Evolutionary conservation across 306 rosid species (phyloP).

Genomic region (Quercus dentata): DNA sequence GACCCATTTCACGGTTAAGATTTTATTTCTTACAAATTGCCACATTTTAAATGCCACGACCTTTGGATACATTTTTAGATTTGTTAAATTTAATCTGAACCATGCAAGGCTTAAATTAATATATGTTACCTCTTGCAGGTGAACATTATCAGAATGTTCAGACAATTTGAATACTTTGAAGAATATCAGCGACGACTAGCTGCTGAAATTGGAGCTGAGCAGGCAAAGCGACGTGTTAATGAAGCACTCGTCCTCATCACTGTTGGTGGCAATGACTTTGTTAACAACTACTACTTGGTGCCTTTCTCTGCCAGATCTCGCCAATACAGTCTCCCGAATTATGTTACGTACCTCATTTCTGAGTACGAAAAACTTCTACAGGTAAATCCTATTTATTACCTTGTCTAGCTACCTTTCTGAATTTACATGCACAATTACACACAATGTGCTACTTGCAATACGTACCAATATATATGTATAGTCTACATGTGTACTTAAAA

Average conservation of each 20-base stretch:
- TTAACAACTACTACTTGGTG: constrained; percentile 71
- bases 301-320: constrained; percentile 83
- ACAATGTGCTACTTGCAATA: background rate
- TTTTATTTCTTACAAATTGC: no score
- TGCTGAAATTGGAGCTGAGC: constrained; percentile 43
- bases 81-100: background rate
- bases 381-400: constrained; percentile 22
- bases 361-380: constrained; percentile 54
- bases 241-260: constrained; percentile 60
- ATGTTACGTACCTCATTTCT: constrained; percentile 49
- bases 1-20: no score
- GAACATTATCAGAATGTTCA: constrained; percentile 61
- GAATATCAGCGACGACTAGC: constrained; percentile 55
- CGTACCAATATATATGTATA: background rate
- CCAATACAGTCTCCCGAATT: constrained; percentile 55
- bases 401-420: background rate
- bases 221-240: constrained; percentile 35
- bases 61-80: no score
- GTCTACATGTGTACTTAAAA: no score
- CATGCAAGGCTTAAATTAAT: no score
- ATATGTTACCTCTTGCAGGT: constrained; percentile 30
- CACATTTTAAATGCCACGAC: no score
- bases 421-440: background rate
- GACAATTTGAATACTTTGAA: constrained; percentile 51
- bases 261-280: constrained; percentile 84